A percentile compares a stretch with the other conserved stretches of the same genome.
Conservation (phyloP, 2,329 filamentous ascomycete genomes). For the Aspergillus chevalieri region DNA sequence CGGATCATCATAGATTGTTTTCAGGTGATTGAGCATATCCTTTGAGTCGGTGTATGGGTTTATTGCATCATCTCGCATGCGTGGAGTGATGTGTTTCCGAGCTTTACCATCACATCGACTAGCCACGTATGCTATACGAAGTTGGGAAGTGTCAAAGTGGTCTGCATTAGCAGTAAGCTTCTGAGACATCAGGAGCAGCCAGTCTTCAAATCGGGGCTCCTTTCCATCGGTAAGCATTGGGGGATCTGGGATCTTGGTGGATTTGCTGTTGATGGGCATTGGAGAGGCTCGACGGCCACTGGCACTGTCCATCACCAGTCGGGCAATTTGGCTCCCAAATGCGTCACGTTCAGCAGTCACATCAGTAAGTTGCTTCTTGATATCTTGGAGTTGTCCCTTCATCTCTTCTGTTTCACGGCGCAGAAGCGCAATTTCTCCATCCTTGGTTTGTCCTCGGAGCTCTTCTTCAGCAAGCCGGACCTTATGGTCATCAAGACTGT, state of each 20-base stretch:
- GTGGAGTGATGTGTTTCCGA: background rate
- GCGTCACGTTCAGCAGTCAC: too few relatives aligned
- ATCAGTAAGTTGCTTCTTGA: too few relatives aligned
- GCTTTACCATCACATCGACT: background rate
- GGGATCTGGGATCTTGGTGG: background rate
- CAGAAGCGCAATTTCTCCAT: background rate
- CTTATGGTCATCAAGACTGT: background rate
- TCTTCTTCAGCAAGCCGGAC: background rate
- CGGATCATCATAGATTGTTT: too few relatives aligned
- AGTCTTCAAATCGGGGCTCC: background rate
- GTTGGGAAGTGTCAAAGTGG: background rate
- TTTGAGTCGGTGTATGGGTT: background rate
- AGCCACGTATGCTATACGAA: background rate
- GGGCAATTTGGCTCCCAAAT: too few relatives aligned
- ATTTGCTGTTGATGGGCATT: too few relatives aligned
- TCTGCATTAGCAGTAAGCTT: background rate
- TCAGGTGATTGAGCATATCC: too few relatives aligned
- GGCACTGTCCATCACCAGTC: too few relatives aligned
- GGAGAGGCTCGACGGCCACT: too few relatives aligned
- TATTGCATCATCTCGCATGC: background rate
- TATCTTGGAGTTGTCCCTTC: too few relatives aligned
- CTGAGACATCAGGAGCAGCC: background rate
- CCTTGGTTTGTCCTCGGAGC: background rate
- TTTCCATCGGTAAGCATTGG: background rate
- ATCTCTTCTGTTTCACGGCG: too few relatives aligned